These are phyloP conservation scores for Saccharum hybrid DNA, from an alignment of 202 grass and related monocot species.

Conservation along the genomic window DNA sequence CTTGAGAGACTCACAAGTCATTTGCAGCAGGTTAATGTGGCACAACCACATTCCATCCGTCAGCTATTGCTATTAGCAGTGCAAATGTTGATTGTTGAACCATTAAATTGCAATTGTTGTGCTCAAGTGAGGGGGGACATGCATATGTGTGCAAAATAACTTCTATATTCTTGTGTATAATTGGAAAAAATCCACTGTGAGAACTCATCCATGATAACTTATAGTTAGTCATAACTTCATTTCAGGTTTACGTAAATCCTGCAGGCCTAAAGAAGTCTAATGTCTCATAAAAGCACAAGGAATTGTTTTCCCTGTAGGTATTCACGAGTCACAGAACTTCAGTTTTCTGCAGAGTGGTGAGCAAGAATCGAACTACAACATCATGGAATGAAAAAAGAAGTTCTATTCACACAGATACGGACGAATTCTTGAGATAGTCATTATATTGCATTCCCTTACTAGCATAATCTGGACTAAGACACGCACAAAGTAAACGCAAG, in stretches of 20 bases:
- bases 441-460: background rate
- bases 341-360: background rate
- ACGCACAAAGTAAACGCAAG: slow-evolving; percentile 6
- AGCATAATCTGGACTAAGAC: slow-evolving; percentile 11
- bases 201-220: slow-evolving; percentile 9
- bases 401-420: background rate
- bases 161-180: slow-evolving; percentile 9
- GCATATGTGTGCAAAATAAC: background rate
- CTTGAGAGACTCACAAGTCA: background rate
- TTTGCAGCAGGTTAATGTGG: background rate
- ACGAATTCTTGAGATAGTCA: slow-evolving; percentile 1
- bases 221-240: slow-evolving; percentile 13
- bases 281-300: background rate
- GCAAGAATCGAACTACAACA: background rate
- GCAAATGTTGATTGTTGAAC: background rate
- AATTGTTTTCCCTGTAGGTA: background rate
- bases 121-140: background rate
- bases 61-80: background rate
- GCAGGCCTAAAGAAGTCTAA: background rate
- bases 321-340: background rate
- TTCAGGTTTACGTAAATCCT: slow-evolving; percentile 13
- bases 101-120: slow-evolving; percentile 8
- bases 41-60: background rate
- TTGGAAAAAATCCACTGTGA: background rate
- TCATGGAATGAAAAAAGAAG: background rate